Evolutionary conservation across 805 yeast genomes (phyloP).

Genomic region (Myxozyma geophila): DNA sequence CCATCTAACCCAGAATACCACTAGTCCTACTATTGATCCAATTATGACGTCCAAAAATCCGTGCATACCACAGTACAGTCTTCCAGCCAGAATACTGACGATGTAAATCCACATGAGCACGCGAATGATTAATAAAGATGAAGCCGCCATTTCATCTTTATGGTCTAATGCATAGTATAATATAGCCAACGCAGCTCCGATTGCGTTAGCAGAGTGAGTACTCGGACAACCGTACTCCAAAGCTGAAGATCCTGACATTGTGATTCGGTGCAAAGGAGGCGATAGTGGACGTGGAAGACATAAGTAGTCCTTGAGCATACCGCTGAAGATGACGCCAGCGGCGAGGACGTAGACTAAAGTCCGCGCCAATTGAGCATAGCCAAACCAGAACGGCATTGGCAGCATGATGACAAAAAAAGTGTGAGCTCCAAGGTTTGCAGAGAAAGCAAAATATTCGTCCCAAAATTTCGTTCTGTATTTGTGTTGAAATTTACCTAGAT

Average conservation of each 20-base stretch:
- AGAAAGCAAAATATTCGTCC: slow-evolving; percentile 80
- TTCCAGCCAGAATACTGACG: slow-evolving; percentile 70
- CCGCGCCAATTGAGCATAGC: slow-evolving; percentile 59
- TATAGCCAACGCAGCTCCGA: slow-evolving; percentile 69
- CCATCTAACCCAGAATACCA: slow-evolving; percentile 56
- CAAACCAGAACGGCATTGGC: slow-evolving; percentile 86
- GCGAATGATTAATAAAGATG: slow-evolving; percentile 10
- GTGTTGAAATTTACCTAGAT: slow-evolving; percentile 6
- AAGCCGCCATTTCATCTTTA: slow-evolving; percentile 13
- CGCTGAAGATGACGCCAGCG: slow-evolving; percentile 59
- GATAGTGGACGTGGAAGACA: slow-evolving; percentile 87
- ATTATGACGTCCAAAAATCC: slow-evolving; percentile 76
- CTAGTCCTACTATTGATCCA: slow-evolving; percentile 69
- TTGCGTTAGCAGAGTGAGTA: slow-evolving; percentile 93
- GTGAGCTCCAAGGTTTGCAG: slow-evolving; percentile 90
- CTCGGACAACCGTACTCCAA: slow-evolving; percentile 95
- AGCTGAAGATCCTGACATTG: slow-evolving; percentile 88
- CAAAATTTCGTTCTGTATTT: slow-evolving; percentile 53
- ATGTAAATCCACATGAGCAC: slow-evolving; percentile 53
- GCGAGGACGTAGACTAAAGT: slow-evolving; percentile 70
- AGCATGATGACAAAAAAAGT: slow-evolving; percentile 89
- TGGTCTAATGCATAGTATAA: slow-evolving; percentile 32
- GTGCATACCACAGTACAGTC: slow-evolving; percentile 97
- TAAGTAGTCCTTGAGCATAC: slow-evolving; percentile 77
- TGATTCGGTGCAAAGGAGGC: slow-evolving; percentile 88